Evolutionary conservation across 2,329 filamentous ascomycete species (phyloP).

Genomic region (Leptographium lundbergii): DNA sequence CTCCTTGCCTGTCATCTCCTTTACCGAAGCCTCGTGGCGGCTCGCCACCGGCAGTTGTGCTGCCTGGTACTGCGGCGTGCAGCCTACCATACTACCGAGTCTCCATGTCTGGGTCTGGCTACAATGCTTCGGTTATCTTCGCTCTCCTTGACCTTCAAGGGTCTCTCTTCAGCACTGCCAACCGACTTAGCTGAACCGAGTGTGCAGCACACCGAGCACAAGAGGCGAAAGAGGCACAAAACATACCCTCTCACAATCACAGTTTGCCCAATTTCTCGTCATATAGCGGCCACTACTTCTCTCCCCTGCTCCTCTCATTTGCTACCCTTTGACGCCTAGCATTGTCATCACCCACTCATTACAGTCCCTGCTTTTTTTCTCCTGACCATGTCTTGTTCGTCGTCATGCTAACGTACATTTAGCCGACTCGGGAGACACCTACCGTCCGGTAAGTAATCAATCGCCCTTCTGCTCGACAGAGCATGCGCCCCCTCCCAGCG

Average conservation of each 20-base stretch:
- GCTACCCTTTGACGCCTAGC: neutral
- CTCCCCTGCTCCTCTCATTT: neutral
- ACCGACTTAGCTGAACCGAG: neutral
- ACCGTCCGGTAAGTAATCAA: slow-evolving; percentile 41
- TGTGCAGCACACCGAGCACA: neutral
- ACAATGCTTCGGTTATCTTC: neutral
- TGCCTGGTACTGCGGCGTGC: neutral
- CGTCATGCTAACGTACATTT: slow-evolving; percentile 13
- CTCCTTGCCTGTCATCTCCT: neutral
- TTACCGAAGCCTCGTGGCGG: neutral
- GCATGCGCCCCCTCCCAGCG: neutral
- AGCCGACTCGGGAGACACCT: slow-evolving; percentile 50
- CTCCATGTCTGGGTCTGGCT: neutral
- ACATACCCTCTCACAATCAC: neutral
- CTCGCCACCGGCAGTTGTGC: neutral
- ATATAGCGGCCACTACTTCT: neutral
- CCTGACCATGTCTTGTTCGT: slow-evolving; percentile 12
- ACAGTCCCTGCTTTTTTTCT: neutral
- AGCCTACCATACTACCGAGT: neutral
- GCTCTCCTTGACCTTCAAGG: neutral
- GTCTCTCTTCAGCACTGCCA: neutral
- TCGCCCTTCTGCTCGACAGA: neutral
- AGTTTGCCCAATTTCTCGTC: neutral
- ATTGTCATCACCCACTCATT: neutral
- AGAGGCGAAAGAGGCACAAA: neutral